phyloP scores from a whole-genome alignment of 2,329 filamentous ascomycete genomes.

The Fusarium mexicanum region DNA sequence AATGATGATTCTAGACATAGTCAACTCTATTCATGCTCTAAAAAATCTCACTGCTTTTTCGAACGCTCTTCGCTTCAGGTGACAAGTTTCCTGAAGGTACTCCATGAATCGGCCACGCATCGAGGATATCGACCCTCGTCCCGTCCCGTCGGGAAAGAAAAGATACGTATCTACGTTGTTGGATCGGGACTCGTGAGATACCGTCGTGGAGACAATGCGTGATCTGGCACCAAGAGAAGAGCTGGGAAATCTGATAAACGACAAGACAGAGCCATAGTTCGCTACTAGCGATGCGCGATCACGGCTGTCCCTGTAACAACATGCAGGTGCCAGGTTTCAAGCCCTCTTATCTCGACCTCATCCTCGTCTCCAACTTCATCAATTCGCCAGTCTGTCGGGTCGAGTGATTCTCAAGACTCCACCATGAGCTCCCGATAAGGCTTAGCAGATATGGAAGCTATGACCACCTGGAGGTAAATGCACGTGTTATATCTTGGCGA shows the following conservation, averaged over 20 bases:
- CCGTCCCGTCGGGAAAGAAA: constrained; percentile 14
- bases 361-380: constrained; percentile 6
- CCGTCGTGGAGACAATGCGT: constrained; percentile 8
- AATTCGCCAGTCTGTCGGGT: constrained; percentile 20
- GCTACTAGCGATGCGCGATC: constrained; percentile 28
- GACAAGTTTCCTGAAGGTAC: neutral
- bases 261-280: constrained; percentile 7
- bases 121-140: constrained; percentile 5
- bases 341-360: constrained; percentile 4
- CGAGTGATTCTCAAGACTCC: constrained; percentile 20
- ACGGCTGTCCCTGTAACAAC: constrained; percentile 23
- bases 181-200: neutral
- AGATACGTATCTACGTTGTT: constrained; percentile 26
- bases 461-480: constrained; percentile 37
- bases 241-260: constrained; percentile 1
- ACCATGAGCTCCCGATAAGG: constrained; percentile 34
- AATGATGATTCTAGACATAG: constrained; percentile 30
- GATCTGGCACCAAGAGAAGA: neutral
- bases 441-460: constrained; percentile 43
- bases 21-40: neutral
- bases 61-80: neutral
- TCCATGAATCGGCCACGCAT: neutral
- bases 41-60: neutral
- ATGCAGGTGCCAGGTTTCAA: constrained; percentile 37
- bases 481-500: constrained; percentile 40